Base-by-base conservation (phyloP, 306 rosid species). In the Trichosanthes cucumerina region DNA sequence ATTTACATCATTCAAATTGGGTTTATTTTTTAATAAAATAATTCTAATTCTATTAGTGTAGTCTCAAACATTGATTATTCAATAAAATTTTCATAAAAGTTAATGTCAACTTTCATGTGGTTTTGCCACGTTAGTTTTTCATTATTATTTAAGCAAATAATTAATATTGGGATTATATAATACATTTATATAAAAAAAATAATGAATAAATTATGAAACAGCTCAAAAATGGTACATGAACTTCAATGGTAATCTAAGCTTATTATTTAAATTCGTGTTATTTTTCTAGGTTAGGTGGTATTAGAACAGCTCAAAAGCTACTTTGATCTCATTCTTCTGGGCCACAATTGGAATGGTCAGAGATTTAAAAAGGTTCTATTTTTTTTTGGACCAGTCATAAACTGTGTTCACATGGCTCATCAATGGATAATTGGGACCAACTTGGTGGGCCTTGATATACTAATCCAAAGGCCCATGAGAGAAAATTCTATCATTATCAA, bases 221-320 rank as follows among this genome's bases (percentile, higher is more conserved):
- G 31, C 69, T 62, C 69, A 63, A 16, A 58, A 63, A 34, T 16
- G 70, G 70, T 63, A 15, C 70, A 63, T 63, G 71, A 34, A 64
- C 24, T 34, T 63, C 23, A 71, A 41, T 41, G 53, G 57, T 13
- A 41, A 43, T 71, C 39, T 31, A 75, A 33, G 43, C 23, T 53
- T 33, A 53, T 12, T n/a, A 34, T 53, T 19, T 13, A 36, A 38
- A 33, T 56, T n/a, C 0, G 13, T 54, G 3, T 77, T 57, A 13
- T 57, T 23, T 76, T 38, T 76, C 2, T 46, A 34, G 69, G 80
- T 77, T 77, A 34, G 69, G 79, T 56, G 80, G 38, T 24, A 68
- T 81, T 73, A 64, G 78, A 86, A 80, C 84, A 86, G 86, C 86
- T 86, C 84, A 84, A 86, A 82, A 86, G 84, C 60, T 58, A 41